Evolutionary conservation across 768 basidiomycete genomes (phyloP).

Genomic region (Naganishia randhawae): DNA sequence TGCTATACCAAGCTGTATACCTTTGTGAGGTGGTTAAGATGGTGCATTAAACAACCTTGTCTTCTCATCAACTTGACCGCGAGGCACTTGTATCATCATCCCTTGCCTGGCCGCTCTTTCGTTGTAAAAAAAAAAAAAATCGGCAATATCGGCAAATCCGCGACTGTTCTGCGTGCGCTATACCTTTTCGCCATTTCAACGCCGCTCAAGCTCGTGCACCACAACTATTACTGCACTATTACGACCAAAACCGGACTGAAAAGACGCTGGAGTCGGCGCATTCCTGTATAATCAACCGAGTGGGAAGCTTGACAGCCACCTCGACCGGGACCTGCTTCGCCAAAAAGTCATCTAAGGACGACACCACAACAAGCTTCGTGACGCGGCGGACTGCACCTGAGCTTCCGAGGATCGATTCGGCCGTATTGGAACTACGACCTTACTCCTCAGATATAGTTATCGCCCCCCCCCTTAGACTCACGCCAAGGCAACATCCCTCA

Average conservation of each 20-base stretch:
- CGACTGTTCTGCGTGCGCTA: background rate
- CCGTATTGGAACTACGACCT: too few relatives aligned
- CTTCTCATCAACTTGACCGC: background rate
- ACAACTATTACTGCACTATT: background rate
- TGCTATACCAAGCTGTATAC: background rate
- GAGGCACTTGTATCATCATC: background rate
- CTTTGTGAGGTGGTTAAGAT: too few relatives aligned
- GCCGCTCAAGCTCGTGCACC: constrained; percentile 15
- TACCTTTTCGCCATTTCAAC: constrained; percentile 20
- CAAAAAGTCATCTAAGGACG: background rate
- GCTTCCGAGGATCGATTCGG: too few relatives aligned
- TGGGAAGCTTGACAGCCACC: background rate
- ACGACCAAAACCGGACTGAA: background rate
- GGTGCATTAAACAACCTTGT: background rate
- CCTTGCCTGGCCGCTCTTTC: background rate
- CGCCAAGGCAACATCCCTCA: background rate
- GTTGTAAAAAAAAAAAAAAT: background rate
- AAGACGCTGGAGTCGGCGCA: constrained; percentile 9
- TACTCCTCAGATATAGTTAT: background rate
- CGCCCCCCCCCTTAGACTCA: background rate
- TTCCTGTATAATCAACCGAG: background rate
- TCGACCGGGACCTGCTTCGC: background rate
- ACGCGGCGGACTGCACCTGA: background rate
- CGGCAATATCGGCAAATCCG: background rate
- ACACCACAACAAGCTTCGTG: background rate